These are phyloP conservation scores for Penicillium decumbens DNA, from an alignment of 2,329 filamentous ascomycete genomes.

Conservation along the genomic window DNA sequence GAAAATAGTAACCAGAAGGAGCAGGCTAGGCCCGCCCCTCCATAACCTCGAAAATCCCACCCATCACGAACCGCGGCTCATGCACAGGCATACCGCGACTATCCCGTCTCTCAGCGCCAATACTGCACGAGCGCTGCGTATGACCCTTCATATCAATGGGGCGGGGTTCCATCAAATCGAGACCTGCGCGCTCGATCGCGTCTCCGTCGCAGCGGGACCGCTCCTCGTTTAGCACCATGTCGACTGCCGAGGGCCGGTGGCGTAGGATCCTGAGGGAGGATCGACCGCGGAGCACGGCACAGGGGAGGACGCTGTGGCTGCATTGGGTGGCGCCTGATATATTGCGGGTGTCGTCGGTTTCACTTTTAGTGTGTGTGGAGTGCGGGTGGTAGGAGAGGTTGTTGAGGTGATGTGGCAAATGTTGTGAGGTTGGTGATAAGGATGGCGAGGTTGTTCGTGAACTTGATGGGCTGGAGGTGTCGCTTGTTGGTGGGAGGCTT, in stretches of 20 bases:
- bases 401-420: conserved; percentile 18
- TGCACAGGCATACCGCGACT: conserved; percentile 7
- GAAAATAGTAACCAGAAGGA: background rate
- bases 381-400: conserved; percentile 21
- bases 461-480: conserved; percentile 19
- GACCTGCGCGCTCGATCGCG: conserved; percentile 37
- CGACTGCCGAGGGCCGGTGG: conserved; percentile 42
- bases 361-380: conserved; percentile 1
- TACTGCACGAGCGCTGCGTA: background rate
- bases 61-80: conserved; percentile 42
- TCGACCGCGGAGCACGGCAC: conserved; percentile 28
- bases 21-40: conserved; percentile 34
- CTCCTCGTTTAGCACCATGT: conserved; percentile 43
- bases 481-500: conserved; percentile 14
- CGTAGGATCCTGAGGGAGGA: conserved; percentile 35
- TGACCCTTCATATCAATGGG: conserved; percentile 33
- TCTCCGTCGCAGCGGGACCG: conserved; percentile 38
- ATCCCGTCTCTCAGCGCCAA: background rate
- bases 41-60: conserved; percentile 47
- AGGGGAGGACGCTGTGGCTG: conserved; percentile 24
- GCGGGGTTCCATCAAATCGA: conserved; percentile 44
- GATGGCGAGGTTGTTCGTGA: conserved; percentile 28
- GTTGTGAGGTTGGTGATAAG: conserved; percentile 10
- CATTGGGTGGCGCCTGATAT: background rate
- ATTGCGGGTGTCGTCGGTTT: background rate